These are phyloP conservation scores for Parsonsia alboflavescens DNA, from an alignment of 257 asterid species.

Conservation along the genomic window DNA sequence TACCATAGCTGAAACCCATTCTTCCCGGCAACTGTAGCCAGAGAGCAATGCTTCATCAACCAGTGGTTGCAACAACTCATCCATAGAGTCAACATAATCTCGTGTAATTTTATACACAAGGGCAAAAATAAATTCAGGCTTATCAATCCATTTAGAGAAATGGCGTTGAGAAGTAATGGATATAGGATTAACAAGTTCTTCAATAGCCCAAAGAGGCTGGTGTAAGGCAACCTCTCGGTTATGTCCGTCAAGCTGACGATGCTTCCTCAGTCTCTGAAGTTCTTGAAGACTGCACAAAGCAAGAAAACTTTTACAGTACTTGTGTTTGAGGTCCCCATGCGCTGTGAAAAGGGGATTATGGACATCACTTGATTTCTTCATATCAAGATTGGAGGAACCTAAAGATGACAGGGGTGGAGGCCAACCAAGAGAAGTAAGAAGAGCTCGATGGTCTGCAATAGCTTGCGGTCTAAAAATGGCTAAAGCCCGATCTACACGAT, in stretches of 20 bases:
- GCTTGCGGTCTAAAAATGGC: conserved; percentile 95
- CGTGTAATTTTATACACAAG: conserved; percentile 83
- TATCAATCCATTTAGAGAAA: conserved; percentile 85
- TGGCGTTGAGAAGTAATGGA: conserved; percentile 75
- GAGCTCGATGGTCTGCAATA: conserved; percentile 89
- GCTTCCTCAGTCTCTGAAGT: conserved; percentile 74
- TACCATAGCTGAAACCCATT: conserved; percentile 94
- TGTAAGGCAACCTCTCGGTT: conserved; percentile 40
- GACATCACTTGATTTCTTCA: conserved; percentile 38
- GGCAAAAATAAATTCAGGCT: conserved; percentile 86
- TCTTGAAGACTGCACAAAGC: conserved; percentile 91
- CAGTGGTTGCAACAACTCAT: conserved; percentile 84
- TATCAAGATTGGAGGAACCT: conserved; percentile 46
- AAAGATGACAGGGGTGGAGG: conserved; percentile 76
- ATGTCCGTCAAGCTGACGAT: conserved; percentile 75
- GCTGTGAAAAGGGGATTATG: conserved; percentile 79
- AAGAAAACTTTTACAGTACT: conserved; percentile 77
- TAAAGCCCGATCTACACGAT: conserved; percentile 90
- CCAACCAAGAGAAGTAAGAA: conserved; percentile 95
- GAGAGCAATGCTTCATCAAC: conserved; percentile 91
- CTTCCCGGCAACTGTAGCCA: conserved; percentile 97
- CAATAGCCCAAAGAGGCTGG: conserved; percentile 97
- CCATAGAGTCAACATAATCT: conserved; percentile 94
- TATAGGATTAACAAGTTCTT: conserved; percentile 93
- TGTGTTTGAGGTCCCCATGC: conserved; percentile 71